Conservation (phyloP, 2,329 filamentous ascomycete genomes). For the Sarocladium strictum region DNA sequence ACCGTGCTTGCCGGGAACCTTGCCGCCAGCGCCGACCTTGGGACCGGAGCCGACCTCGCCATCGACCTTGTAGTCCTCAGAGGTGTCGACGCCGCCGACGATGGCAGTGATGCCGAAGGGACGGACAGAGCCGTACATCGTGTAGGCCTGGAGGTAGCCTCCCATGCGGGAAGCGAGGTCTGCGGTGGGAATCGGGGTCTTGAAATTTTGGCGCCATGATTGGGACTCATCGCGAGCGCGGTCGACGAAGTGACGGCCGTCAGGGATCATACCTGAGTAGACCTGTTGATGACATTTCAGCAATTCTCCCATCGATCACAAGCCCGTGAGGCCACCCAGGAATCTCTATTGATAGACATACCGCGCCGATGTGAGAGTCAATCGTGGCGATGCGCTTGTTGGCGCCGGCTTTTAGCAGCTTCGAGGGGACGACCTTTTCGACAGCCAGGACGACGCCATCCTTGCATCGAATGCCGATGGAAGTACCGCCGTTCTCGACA, state of each 20-base stretch:
- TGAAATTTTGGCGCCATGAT: slow-evolving; percentile 89
- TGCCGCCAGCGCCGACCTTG: slow-evolving; percentile 73
- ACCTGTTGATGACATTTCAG: slow-evolving; percentile 49
- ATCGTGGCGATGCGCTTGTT: slow-evolving; percentile 97
- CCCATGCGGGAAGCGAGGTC: slow-evolving; percentile 91
- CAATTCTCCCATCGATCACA: not conserved
- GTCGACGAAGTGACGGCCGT: slow-evolving; percentile 91
- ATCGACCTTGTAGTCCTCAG: slow-evolving; percentile 78
- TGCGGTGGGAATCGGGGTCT: slow-evolving; percentile 82
- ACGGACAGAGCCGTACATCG: slow-evolving; percentile 91
- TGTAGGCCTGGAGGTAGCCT: slow-evolving; percentile 94
- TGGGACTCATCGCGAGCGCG: slow-evolving; percentile 90
- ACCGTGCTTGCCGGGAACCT: slow-evolving; percentile 68
- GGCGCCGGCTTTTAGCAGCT: slow-evolving; percentile 87
- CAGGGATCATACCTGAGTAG: slow-evolving; percentile 88
- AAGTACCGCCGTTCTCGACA: slow-evolving; percentile 95
- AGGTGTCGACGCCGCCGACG: slow-evolving; percentile 87
- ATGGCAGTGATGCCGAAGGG: slow-evolving; percentile 97
- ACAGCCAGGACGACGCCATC: slow-evolving; percentile 93
- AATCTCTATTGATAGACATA: slow-evolving; percentile 42
- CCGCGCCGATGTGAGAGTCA: slow-evolving; percentile 88
- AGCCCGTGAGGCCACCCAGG: not conserved
- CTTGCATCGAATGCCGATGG: slow-evolving; percentile 93
- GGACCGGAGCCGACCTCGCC: slow-evolving; percentile 85
- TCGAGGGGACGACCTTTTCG: slow-evolving; percentile 94